These are phyloP conservation scores for Phytophthora pini DNA, from an alignment of 352 stramenopile genomes.

Conservation along the genomic window DNA sequence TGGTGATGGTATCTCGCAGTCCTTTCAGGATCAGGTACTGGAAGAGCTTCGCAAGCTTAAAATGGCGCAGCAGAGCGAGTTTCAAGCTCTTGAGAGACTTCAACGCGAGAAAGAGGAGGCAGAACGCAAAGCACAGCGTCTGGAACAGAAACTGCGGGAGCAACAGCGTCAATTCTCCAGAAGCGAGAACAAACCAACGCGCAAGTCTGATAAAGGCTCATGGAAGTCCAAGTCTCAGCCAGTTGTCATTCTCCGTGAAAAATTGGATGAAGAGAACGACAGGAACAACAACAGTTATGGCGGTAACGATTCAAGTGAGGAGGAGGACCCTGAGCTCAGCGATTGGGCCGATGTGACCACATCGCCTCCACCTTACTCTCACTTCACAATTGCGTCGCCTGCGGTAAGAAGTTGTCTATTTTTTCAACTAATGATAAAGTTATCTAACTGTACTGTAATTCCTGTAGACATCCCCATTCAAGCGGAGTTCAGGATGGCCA, in stretches of 20 bases:
- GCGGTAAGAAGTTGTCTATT: slow-evolving; percentile 3
- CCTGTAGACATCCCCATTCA: slow-evolving; percentile 32
- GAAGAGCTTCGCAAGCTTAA: slow-evolving; percentile 61
- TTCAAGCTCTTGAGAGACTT: slow-evolving; percentile 25
- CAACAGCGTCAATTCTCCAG: slow-evolving; percentile 36
- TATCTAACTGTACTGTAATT: neutral
- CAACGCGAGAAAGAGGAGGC: slow-evolving; percentile 16
- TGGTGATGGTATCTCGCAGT: slow-evolving; percentile 12
- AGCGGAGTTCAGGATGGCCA: slow-evolving; percentile 33
- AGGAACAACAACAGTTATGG: slow-evolving; percentile 15
- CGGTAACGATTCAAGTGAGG: slow-evolving; percentile 22
- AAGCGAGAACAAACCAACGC: slow-evolving; percentile 19
- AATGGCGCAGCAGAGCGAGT: slow-evolving; percentile 35
- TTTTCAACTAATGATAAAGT: neutral
- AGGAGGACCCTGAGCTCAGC: slow-evolving; percentile 20
- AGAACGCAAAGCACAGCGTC: slow-evolving; percentile 38
- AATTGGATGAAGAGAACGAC: slow-evolving; percentile 17
- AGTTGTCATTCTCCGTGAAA: slow-evolving; percentile 29
- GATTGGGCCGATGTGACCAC: slow-evolving; percentile 25
- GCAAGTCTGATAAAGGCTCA: neutral
- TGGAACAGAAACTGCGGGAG: slow-evolving; percentile 47
- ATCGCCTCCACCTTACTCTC: slow-evolving; percentile 32
- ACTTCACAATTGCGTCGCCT: slow-evolving; percentile 20
- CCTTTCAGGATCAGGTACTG: slow-evolving; percentile 59
- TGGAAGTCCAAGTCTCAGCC: slow-evolving; percentile 1